Percentiles rank a stretch among this genome's conserved stretches.
phyloP scores from a whole-genome alignment of 176 grass and related monocot genomes.

The Oryza longistaminata region DNA sequence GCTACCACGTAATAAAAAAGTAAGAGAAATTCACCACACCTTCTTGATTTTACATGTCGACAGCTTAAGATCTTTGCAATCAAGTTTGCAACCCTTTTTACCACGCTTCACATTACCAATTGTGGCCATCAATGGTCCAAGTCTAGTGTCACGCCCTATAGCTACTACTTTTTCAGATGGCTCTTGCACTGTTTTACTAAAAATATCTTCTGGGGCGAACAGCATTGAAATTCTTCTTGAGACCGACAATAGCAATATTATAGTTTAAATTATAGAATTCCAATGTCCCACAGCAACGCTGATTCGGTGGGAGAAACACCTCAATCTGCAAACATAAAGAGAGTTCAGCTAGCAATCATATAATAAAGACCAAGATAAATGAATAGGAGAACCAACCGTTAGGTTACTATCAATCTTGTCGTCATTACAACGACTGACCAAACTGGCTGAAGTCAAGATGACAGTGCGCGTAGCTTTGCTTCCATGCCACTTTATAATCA shows the following conservation, averaged over 20 bases:
- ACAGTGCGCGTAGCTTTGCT: too few relatives aligned
- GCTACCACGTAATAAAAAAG: not conserved
- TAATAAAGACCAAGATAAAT: not conserved
- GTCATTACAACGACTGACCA: not conserved
- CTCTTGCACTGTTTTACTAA: not conserved
- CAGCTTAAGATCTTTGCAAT: constrained; percentile 9
- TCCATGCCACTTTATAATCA: constrained; percentile 41
- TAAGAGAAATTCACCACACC: constrained; percentile 11
- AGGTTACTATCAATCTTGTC: constrained; percentile 1
- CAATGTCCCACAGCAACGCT: constrained; percentile 22
- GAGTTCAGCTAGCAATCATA: not conserved
- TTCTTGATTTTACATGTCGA: constrained; percentile 39
- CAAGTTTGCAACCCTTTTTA: not conserved
- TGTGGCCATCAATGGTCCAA: constrained; percentile 20
- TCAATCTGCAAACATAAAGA: constrained; percentile 33
- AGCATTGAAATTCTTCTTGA: not conserved
- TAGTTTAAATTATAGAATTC: constrained; percentile 30
- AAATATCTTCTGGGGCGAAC: not conserved
- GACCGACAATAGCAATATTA: constrained; percentile 32
- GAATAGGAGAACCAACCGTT: constrained; percentile 3
- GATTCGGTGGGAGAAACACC: constrained; percentile 22
- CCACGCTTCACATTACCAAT: not conserved
- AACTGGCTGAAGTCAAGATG: constrained; percentile 31
- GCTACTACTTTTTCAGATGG: not conserved
- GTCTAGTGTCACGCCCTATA: not conserved